Base-by-base conservation (phyloP, 106 monocot genomes). In the Acorus calamus region DNA sequence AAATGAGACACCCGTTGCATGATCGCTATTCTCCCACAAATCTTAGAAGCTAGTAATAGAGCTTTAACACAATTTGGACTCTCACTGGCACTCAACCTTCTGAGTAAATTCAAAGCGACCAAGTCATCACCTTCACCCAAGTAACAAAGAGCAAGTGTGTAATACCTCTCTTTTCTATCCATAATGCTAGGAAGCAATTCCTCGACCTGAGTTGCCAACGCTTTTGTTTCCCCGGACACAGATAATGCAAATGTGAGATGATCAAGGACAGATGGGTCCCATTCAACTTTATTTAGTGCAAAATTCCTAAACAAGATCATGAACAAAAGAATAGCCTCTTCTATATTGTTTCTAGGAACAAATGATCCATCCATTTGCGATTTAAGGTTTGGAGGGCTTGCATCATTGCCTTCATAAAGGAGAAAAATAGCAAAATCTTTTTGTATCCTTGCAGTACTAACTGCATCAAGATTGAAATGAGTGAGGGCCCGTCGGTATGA, bases 381-480 rank as follows among this genome's bases (percentile, higher is more conserved):
- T 7, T 72, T 71, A 45, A 84, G 71, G 63, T 81, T 78, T 51
- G 83, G 89, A 41, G 89, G 81, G 44, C 66, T 78, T 51, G 84
- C 81, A 60, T 96, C 94, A 69, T 69, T 78, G 13, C 94, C 86
- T 41, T 82, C 77, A 62, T 90, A 90, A 42, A 96, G 82, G 71
- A 96, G 94, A 57, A 87, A 81, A 49, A 96, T 56, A 14, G 90
- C 94, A 78, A 96, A 87, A 44, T 90, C 86, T 69, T 90, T 96
- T 42, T 84, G 84, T 68, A 90, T 76, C 64, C 67, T 78, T 48
- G 79, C 76, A 49, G 60, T 51, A 41, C 73, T 68, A 52, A 65
- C 75, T 45, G 47, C 53, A 56, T 84, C 78, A 54, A 96, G 87
- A 47, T 85, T 87, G 90, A 89, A 96, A n/a, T 59, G 11, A 57